phyloP scores from a whole-genome alignment of 805 yeast species.

The Pichia sporocuriosa region DNA sequence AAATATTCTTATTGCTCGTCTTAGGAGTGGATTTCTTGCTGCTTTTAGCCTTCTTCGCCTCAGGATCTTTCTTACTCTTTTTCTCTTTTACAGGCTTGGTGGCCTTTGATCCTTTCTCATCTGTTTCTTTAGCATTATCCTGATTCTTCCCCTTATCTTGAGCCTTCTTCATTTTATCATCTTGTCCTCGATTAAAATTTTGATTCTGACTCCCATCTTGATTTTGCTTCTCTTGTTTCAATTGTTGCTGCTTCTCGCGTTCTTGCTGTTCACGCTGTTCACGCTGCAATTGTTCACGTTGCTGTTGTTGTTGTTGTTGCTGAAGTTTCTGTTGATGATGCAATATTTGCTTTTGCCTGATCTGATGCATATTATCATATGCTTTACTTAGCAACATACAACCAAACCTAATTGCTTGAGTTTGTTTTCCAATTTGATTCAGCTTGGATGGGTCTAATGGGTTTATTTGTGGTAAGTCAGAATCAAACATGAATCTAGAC shows the following conservation, averaged over 20 bases:
- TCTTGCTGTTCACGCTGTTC: constrained; percentile 17
- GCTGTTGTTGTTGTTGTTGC: constrained; percentile 32
- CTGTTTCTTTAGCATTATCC: background rate
- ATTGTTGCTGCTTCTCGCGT: constrained; percentile 7
- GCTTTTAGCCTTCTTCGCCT: constrained; percentile 2
- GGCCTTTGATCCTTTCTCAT: background rate
- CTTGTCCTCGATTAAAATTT: background rate
- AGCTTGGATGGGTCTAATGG: constrained; percentile 78
- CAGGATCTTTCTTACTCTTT: constrained; percentile 6
- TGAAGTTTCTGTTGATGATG: constrained; percentile 27
- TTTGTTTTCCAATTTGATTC: constrained; percentile 76
- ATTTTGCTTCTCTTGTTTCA: background rate
- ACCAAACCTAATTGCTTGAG: constrained; percentile 87
- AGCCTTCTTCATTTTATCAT: background rate
- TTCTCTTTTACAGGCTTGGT: constrained; percentile 4
- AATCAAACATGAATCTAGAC: constrained; percentile 46
- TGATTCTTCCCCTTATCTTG: background rate
- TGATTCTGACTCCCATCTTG: background rate
- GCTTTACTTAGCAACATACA: constrained; percentile 85
- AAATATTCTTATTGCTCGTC: constrained; percentile 1
- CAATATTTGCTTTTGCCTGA: constrained; percentile 55
- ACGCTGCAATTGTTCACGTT: constrained; percentile 22
- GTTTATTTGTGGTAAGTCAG: constrained; percentile 34
- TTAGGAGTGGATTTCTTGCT: constrained; percentile 6
- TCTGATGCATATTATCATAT: constrained; percentile 75